Base-by-base conservation (phyloP, 805 yeast species). In the Candida golubevii region DNA sequence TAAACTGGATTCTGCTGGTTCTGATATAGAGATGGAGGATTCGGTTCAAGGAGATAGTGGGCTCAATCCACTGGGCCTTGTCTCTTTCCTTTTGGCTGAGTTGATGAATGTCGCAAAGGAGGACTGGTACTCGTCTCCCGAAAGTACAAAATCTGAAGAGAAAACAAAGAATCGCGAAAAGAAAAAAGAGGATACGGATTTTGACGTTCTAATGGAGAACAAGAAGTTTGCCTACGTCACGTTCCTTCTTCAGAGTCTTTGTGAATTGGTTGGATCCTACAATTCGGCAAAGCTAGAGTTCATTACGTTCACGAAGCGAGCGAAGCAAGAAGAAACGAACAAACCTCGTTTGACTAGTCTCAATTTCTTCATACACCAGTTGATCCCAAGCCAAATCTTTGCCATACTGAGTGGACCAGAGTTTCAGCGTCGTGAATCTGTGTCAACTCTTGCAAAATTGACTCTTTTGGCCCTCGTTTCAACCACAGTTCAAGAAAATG, bases 201-300 rank as follows among this genome's bases (percentile, higher is more conserved):
- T 51, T 15, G 50, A 48, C 4, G 35, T 34, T n/a, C 41, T 53
- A 7, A 61, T 74, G 37, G 72, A 67, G 44, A 85, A 85, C 57
- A 66, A 71, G 7, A 72, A 77, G 28, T 86, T 83, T 61, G 74
- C 82, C 0, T 83, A 85, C 54, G 79, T 81, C 46, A 75, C 83
- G 36, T 89, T 83, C 60, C 62, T 90, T 38, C 64, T 90, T 33
- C 86, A 82, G 51, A 65, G 79, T 0, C 62, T 89, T 33, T 74
- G 82, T 0, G 97, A 90, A 53, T 64, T 88, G 7, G 62, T 90
- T 7, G 78, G 82, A 1, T 85, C 96, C 1, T 90, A 89, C 59
- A 84, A 82, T 49, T 83, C 82, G 49, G 79, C 89, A 40, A 90
- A 90, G 60, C 73, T 85, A 39, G 96, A 89, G 55, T 85, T 90